phyloP scores from a whole-genome alignment of 148 eudicot species.

The Rheum nobile region DNA sequence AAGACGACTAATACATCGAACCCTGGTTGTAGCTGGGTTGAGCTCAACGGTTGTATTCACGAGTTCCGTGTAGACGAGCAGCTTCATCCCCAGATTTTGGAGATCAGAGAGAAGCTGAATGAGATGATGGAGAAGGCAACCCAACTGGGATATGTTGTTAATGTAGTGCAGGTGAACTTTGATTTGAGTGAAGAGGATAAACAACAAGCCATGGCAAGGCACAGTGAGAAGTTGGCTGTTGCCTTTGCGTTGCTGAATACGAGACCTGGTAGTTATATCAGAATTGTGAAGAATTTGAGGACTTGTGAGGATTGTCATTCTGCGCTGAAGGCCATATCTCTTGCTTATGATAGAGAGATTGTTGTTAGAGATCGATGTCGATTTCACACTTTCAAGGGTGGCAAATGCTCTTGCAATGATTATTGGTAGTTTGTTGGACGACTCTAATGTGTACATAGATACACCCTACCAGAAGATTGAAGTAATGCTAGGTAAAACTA shows the following conservation, averaged over 20 bases:
- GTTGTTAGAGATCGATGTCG: slow-evolving; percentile 54
- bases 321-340: slow-evolving; percentile 40
- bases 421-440: slow-evolving; percentile 22
- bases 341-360: slow-evolving; percentile 41
- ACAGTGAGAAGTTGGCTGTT: slow-evolving; percentile 52
- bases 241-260: slow-evolving; percentile 38
- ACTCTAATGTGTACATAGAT: too few species aligned
- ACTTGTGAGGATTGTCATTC: slow-evolving; percentile 53
- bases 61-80: slow-evolving; percentile 59
- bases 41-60: slow-evolving; percentile 47
- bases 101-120: slow-evolving; percentile 30
- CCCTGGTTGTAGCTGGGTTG: slow-evolving; percentile 63
- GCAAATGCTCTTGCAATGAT: slow-evolving; percentile 46
- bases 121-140: slow-evolving; percentile 33
- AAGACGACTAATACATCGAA: slow-evolving; percentile 22
- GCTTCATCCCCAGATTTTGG: slow-evolving; percentile 31
- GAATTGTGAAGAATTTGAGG: slow-evolving; percentile 47
- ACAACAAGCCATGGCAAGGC: slow-evolving; percentile 49
- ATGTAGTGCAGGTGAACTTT: slow-evolving; percentile 33
- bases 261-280: slow-evolving; percentile 24
- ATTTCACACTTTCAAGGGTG: slow-evolving; percentile 37
- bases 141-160: slow-evolving; percentile 28
- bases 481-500: too few species aligned
- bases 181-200: slow-evolving; percentile 59
- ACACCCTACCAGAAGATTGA: too few species aligned